phyloP scores from a whole-genome alignment of 495 filamentous ascomycete genomes.

The Podospora bellae-mahoneyi region DNA sequence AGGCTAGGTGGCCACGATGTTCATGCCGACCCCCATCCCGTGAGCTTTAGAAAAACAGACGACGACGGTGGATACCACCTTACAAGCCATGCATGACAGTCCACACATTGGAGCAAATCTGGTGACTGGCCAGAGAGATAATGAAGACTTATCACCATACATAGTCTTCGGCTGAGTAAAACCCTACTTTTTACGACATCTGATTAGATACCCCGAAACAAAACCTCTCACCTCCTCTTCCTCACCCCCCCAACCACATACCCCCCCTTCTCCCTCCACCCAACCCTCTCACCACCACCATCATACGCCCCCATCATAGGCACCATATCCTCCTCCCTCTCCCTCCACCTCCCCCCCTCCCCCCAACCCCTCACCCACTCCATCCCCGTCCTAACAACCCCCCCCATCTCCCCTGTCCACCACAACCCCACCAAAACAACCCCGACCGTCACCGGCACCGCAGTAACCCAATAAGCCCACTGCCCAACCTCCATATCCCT shows the following conservation, averaged over 20 bases:
- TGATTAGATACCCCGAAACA: too few relatives aligned
- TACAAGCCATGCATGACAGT: too few relatives aligned
- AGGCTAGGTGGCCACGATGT: too few relatives aligned
- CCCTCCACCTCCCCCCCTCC: background rate
- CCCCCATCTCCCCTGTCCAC: slow-evolving; percentile 32
- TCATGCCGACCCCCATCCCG: too few relatives aligned
- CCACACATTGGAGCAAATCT: too few relatives aligned
- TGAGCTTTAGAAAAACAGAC: too few relatives aligned
- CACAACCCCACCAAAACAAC: slow-evolving; percentile 38
- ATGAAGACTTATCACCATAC: too few relatives aligned
- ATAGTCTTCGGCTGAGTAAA: too few relatives aligned
- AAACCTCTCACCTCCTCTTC: background rate
- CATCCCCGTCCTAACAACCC: slow-evolving; percentile 1
- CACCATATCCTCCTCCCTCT: background rate
- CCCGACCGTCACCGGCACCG: slow-evolving; percentile 43
- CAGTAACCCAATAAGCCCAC: slow-evolving; percentile 49
- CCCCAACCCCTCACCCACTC: background rate
- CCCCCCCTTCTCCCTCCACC: background rate
- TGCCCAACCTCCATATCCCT: slow-evolving; percentile 48
- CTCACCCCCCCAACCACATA: background rate
- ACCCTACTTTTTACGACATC: too few relatives aligned
- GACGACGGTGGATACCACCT: too few relatives aligned
- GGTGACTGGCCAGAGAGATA: too few relatives aligned
- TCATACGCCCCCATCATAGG: background rate
- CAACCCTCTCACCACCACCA: background rate